These are phyloP conservation scores for Schizophyllum amplum DNA, from an alignment of 1,284 basidiomycete species.

Conservation along the genomic window DNA sequence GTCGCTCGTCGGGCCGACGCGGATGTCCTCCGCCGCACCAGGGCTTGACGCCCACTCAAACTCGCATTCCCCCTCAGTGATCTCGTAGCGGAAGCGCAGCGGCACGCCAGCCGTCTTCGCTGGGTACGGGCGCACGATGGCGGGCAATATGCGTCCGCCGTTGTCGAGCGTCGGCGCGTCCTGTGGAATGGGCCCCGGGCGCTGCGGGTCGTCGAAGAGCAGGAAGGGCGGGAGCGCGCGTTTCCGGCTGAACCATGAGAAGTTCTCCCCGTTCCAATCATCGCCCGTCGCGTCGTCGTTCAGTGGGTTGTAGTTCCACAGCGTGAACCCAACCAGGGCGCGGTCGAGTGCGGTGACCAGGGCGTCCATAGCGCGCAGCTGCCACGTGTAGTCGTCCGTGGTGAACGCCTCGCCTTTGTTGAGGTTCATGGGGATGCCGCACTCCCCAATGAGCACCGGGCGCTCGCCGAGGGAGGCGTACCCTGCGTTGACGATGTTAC, in stretches of 20 bases:
- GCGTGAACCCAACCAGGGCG: constrained; percentile 73
- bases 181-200: constrained; percentile 23
- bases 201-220: constrained; percentile 31
- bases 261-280: constrained; percentile 94
- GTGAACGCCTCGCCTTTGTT: constrained; percentile 70
- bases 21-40: background rate
- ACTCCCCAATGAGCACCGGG: constrained; percentile 84
- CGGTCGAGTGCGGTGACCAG: constrained; percentile 73
- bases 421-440: constrained; percentile 90
- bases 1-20: constrained; percentile 4
- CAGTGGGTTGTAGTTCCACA: constrained; percentile 94
- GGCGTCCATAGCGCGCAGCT: constrained; percentile 84
- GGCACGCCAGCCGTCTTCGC: constrained; percentile 75
- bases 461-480: constrained; percentile 66
- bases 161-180: constrained; percentile 61
- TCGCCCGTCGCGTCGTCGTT: constrained; percentile 81
- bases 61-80: constrained; percentile 54
- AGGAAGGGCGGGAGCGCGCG: constrained; percentile 45
- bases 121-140: constrained; percentile 74
- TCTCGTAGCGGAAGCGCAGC: constrained; percentile 58
- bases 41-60: constrained; percentile 52
- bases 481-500: constrained; percentile 66
- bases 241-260: constrained; percentile 80
- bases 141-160: constrained; percentile 71
- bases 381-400: constrained; percentile 74